Evolutionary conservation across 768 basidiomycete species (phyloP), one percentile per base, ranked within the genome.

Genomic region (Hygrophorus pudorinus): DNA sequence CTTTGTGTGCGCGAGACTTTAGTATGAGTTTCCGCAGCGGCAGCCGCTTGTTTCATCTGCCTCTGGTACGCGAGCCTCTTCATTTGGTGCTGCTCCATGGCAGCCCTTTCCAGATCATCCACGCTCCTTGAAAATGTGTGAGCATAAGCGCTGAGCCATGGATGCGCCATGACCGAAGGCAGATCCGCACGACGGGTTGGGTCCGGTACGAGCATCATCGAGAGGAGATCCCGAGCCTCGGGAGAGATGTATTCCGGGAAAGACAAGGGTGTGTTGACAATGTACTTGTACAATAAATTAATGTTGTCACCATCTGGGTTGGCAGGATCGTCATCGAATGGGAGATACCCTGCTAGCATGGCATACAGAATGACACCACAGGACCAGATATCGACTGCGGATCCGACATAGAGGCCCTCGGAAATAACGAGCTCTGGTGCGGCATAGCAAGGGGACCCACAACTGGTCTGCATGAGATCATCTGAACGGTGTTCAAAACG

Each of bases 261-360:
- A 17, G 89, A 86, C 48, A 98, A 79, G 8, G 87, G 86, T 1
- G 96, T 99, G 69, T 83, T 92, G 65, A 98, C 85, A 64, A 99
- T 99, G 66, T 99, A 98, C 60, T 87, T 90, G 78, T 99, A 98
- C 38, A 99, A 67, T 4, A 98, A 76, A 58, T 98, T 98, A 70
- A 98, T 99, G 67, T 99, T 98, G 68, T 99, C 94, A 47, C 96
- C 96, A 45, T 98, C 96, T 3, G 96, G 96, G 60, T 98, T 99
- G 21, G 82, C 85, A 1, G 96, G 96, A 63, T 99, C 96, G 62
- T 98, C 96, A 64, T 98, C 96, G 63, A 97, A 99, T 17, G 96
- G 96, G n/a, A 96, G 82, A 58, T 94, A 94, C 8, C 91, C 91
- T 1, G 91, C 91, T 13, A 96, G 77, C 91, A 96, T 96, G 47